Evolutionary conservation across 2,329 filamentous ascomycete genomes (phyloP).

Genomic region (Paracoccidioides lutzii): DNA sequence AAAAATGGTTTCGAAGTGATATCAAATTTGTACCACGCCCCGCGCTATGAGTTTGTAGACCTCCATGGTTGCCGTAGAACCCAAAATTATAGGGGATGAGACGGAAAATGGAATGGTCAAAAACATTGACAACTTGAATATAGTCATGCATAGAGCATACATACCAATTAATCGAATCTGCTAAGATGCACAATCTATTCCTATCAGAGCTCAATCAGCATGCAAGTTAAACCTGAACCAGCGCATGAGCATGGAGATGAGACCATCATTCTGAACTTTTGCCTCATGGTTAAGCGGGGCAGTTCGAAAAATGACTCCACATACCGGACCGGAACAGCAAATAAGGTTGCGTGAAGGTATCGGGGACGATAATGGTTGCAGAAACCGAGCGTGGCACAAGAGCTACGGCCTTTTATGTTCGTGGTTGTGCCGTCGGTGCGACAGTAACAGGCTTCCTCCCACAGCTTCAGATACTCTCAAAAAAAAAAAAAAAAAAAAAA

Average conservation of each 20-base stretch:
- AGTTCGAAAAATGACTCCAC: neutral
- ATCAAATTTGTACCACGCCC: neutral
- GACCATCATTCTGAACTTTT: neutral
- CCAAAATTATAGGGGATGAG: neutral
- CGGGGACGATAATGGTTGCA: neutral
- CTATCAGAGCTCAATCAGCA: neutral
- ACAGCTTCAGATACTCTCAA: neutral
- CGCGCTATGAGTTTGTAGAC: neutral
- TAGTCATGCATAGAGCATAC: neutral
- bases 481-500: neutral
- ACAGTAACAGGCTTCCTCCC: neutral
- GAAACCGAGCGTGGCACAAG: neutral
- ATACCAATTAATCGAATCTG: neutral
- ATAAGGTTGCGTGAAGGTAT: neutral
- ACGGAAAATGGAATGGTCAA: neutral
- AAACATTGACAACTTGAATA: neutral
- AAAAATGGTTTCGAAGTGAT: neutral
- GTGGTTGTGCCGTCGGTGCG: neutral
- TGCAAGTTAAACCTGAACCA: neutral
- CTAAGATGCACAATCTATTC: neutral
- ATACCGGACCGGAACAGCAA: neutral
- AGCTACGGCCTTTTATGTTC: neutral
- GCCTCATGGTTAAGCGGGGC: neutral
- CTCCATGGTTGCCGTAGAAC: neutral
- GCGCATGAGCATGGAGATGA: neutral